Evolutionary conservation across 345 rosid genomes (phyloP).

Genomic region (Arabis alpina): DNA sequence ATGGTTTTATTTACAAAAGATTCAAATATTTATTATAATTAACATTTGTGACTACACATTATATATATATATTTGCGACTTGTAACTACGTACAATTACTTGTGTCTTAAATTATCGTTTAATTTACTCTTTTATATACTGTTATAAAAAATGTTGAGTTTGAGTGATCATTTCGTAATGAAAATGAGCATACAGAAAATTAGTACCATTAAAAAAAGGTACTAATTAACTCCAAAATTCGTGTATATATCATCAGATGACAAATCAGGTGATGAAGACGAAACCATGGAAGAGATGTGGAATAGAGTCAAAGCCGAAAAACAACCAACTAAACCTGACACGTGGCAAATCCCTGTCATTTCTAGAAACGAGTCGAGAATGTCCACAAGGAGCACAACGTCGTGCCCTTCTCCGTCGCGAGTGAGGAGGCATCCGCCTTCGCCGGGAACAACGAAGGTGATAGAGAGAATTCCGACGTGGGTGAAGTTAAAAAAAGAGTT

Average conservation of each 20-base stretch:
- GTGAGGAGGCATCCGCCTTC: conserved; percentile 19
- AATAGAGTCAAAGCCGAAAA: conserved; percentile 46
- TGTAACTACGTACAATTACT: too few species aligned
- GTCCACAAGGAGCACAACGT: conserved; percentile 21
- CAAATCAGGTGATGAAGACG: conserved; percentile 33
- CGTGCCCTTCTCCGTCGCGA: conserved; percentile 18
- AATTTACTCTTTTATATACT: too few species aligned
- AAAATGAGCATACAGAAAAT: too few species aligned
- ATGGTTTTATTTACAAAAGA: too few species aligned
- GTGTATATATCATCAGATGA: conserved; percentile 21
- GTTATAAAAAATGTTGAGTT: too few species aligned
- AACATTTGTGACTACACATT: too few species aligned
- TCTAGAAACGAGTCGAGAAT: conserved; percentile 60
- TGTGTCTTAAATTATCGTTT: too few species aligned
- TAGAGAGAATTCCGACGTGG: conserved; percentile 56
- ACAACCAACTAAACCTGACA: conserved; percentile 58
- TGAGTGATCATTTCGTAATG: too few species aligned
- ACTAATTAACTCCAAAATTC: neutral
- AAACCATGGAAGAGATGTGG: conserved; percentile 43
- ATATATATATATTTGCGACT: too few species aligned
- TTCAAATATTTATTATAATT: too few species aligned
- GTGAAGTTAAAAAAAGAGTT: conserved; percentile 58
- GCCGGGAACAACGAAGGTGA: conserved; percentile 42
- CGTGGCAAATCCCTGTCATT: conserved; percentile 53
- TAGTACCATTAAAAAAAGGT: neutral